Evolutionary conservation across 345 rosid species (phyloP), one percentile per base, ranked within the genome.

Genomic region (Populus ilicifolia): DNA sequence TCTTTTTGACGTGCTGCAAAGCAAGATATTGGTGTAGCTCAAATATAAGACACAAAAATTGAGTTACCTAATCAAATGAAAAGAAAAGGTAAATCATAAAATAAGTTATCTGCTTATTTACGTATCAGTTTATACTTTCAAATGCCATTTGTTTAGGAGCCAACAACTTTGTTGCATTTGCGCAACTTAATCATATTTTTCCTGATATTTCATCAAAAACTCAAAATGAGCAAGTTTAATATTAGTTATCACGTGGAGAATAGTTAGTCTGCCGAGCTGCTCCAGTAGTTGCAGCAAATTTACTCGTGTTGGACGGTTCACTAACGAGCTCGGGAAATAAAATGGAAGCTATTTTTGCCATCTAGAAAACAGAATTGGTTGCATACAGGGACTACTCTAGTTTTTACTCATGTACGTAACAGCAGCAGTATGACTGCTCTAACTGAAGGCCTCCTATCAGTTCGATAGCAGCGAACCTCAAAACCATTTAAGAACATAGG

Each of bases 1-100:
- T 90, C 99, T 77, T 89, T 90, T 79, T 95, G 98, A 44, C 99
- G 95, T 70, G 96, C 99, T 95, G 83, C 82, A 75, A 39, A 27
- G 75, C 48, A 9, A 79, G 30, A 79, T 38, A 25, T 66, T 25
- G 36, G 44, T 29, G 17, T 16, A 21, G 25, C 56, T 54, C 44
- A 54, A n/a, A 12, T 48, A 43, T 35, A 52, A 33, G 46, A 52
- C 29, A 36, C n/a, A 29, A 29, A 13, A 41, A 41, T 25, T 20
- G 27, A n/a, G 25, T 30, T 25, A 27, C 23, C 61, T 27, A 46
- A 41, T 74, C 59, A 20, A 74, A 13, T 16, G 6, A 10, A 14
- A 39, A 38, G 25, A 59, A 18, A 59, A 18, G 9, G 8, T 59
- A 21, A 25, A 6, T 7, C 6, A 59, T 20, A 25, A 29, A n/a